These are phyloP conservation scores for Gremmenia infestans DNA, from an alignment of 2,329 filamentous ascomycete genomes.

Conservation along the genomic window DNA sequence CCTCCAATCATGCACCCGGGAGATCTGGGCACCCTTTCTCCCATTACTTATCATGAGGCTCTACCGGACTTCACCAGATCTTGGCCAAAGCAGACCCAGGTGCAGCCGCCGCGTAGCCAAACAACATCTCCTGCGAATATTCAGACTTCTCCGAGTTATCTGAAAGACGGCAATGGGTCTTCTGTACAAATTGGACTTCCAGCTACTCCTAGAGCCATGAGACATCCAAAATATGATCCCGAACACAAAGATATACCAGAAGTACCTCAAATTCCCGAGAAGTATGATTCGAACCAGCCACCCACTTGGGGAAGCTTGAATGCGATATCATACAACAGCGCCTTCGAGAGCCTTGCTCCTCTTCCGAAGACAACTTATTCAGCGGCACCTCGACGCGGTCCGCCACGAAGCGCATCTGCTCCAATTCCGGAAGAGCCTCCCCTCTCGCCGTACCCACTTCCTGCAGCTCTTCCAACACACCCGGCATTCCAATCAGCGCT, in stretches of 20 bases:
- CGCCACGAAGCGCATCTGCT: slow-evolving; percentile 58
- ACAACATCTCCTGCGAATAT: slow-evolving; percentile 46
- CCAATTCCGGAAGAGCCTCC: slow-evolving; percentile 45
- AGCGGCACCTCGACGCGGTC: slow-evolving; percentile 42
- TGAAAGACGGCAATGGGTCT: slow-evolving; percentile 44
- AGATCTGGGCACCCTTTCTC: slow-evolving; percentile 39
- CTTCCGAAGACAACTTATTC: slow-evolving; percentile 32
- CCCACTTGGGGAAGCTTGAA: slow-evolving; percentile 23
- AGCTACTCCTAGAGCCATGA: slow-evolving; percentile 87
- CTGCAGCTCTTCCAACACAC: slow-evolving; percentile 35
- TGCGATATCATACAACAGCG: slow-evolving; percentile 22
- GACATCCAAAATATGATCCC: slow-evolving; percentile 64
- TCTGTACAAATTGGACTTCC: slow-evolving; percentile 69
- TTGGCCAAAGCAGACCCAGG: slow-evolving; percentile 34
- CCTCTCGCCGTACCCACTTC: slow-evolving; percentile 27
- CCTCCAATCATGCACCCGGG: slow-evolving; percentile 75
- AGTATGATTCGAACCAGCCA: slow-evolving; percentile 32
- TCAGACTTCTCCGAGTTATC: slow-evolving; percentile 21
- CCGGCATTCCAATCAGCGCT: slow-evolving; percentile 37
- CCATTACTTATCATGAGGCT: slow-evolving; percentile 21
- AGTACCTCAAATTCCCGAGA: slow-evolving; percentile 48
- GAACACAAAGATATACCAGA: slow-evolving; percentile 52
- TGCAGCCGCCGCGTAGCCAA: slow-evolving; percentile 51
- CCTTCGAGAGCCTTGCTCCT: slow-evolving; percentile 27
- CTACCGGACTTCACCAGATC: slow-evolving; percentile 23